Conservation (phyloP, 345 rosid species). For the Triadica sebifera region DNA sequence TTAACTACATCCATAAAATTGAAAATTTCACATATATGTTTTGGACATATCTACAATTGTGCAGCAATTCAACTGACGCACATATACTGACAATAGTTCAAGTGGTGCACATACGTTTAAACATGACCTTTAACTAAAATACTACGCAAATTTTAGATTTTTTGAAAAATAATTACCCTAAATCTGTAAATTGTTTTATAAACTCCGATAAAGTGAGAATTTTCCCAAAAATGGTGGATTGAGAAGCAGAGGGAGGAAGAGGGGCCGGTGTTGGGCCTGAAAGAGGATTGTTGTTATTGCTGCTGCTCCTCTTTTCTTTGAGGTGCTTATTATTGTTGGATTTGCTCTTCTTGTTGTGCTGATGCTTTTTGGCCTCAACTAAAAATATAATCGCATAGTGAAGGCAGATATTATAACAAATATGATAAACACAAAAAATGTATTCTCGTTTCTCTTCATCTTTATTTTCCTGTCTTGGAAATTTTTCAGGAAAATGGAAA, state of each 20-base stretch:
- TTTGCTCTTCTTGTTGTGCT: conserved; percentile 31
- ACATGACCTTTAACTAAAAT: too few relatives aligned
- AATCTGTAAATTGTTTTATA: too few relatives aligned
- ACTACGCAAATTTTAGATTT: too few relatives aligned
- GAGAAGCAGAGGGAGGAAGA: conserved; percentile 21
- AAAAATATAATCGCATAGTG: conserved; percentile 25
- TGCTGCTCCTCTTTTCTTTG: conserved; percentile 25
- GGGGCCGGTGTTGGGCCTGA: conserved; percentile 39
- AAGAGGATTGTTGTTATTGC: conserved; percentile 3
- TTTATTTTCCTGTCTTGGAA: too few relatives aligned
- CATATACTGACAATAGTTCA: too few relatives aligned
- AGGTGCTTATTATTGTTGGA: conserved; percentile 36
- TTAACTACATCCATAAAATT: too few relatives aligned
- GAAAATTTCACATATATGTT: too few relatives aligned
- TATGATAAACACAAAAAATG: conserved; percentile 21
- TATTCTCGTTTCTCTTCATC: conserved; percentile 34
- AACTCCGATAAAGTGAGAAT: too few relatives aligned
- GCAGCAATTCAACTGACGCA: too few relatives aligned
- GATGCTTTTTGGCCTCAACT: conserved; percentile 48
- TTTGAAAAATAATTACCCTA: too few relatives aligned
- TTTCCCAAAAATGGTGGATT: conserved; percentile 31
- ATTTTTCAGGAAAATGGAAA: conserved; percentile 4
- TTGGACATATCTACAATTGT: too few relatives aligned
- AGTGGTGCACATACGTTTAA: too few relatives aligned
- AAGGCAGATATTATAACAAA: conserved; percentile 17